These are phyloP conservation scores for Citrus inodora DNA, from an alignment of 345 rosid species.

Conservation along the genomic window DNA sequence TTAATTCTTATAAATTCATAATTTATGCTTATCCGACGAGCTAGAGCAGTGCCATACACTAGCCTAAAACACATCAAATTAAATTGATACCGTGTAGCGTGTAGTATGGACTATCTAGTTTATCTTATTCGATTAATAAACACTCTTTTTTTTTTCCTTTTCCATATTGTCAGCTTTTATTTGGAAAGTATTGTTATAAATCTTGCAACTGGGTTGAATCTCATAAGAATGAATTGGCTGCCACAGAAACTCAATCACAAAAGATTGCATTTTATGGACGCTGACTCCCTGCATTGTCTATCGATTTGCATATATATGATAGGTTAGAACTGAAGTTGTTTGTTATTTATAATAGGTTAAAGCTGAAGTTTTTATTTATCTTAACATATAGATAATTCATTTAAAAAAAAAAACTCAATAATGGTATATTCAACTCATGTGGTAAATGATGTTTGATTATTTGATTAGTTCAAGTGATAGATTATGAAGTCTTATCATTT, in stretches of 20 bases:
- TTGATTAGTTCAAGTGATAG: no score
- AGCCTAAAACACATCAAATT: neutral
- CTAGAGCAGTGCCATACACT: neutral
- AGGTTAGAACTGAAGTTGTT: no score
- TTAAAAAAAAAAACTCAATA: no score
- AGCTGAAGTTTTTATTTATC: no score
- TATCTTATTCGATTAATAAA: neutral
- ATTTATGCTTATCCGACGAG: neutral
- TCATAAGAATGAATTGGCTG: neutral
- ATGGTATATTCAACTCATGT: no score
- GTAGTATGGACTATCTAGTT: neutral
- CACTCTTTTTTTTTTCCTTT: neutral
- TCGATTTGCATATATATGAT: no score
- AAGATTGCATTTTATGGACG: slow-evolving; percentile 1
- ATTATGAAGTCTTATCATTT: no score
- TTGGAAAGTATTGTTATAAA: neutral
- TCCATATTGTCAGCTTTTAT: neutral
- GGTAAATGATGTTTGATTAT: no score
- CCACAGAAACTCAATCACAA: slow-evolving; percentile 12
- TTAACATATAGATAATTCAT: no score
- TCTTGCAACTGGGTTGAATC: slow-evolving; percentile 5
- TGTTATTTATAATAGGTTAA: no score
- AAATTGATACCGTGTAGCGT: neutral
- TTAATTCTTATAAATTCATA: neutral
- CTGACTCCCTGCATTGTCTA: neutral